These are phyloP conservation scores for Aspergillus kassunensis DNA, from an alignment of 495 filamentous ascomycete species.

Conservation along the genomic window DNA sequence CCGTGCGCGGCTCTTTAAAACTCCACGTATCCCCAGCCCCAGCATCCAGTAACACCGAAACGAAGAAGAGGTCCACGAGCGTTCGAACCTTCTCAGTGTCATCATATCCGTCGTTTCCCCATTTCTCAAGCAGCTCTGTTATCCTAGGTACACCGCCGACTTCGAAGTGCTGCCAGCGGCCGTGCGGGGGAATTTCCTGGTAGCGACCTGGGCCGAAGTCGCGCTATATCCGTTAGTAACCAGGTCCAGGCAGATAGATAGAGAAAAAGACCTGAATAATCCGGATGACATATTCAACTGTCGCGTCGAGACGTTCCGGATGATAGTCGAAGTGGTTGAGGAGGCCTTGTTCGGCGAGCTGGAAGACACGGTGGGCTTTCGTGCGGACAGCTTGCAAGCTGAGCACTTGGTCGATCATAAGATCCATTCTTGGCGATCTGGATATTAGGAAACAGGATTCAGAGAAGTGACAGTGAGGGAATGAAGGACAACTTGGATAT, in stretches of 20 bases:
- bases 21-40: constrained; percentile 77
- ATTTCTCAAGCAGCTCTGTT: constrained; percentile 64
- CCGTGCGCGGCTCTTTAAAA: constrained; percentile 49
- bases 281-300: constrained; percentile 29
- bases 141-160: constrained; percentile 76
- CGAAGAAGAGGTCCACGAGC: constrained; percentile 78
- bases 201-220: constrained; percentile 53
- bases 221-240: constrained; percentile 35
- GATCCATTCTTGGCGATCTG: constrained; percentile 8
- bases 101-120: constrained; percentile 57
- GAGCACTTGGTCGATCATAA: constrained; percentile 31
- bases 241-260: too few species aligned
- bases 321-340: constrained; percentile 36
- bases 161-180: constrained; percentile 87
- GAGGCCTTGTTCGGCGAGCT: constrained; percentile 26
- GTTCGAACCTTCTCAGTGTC: constrained; percentile 68
- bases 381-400: constrained; percentile 36
- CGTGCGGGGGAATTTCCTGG: constrained; percentile 62
- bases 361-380: constrained; percentile 28
- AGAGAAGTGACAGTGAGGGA: too few species aligned
- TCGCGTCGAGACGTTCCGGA: constrained; percentile 21
- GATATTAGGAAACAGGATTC: too few species aligned
- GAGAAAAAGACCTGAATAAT: constrained; percentile 28
- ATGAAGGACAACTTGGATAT: neutral
- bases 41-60: constrained; percentile 87